These are phyloP conservation scores for Fusarium sp. DNA, from an alignment of 2,329 filamentous ascomycete genomes.

Conservation along the genomic window DNA sequence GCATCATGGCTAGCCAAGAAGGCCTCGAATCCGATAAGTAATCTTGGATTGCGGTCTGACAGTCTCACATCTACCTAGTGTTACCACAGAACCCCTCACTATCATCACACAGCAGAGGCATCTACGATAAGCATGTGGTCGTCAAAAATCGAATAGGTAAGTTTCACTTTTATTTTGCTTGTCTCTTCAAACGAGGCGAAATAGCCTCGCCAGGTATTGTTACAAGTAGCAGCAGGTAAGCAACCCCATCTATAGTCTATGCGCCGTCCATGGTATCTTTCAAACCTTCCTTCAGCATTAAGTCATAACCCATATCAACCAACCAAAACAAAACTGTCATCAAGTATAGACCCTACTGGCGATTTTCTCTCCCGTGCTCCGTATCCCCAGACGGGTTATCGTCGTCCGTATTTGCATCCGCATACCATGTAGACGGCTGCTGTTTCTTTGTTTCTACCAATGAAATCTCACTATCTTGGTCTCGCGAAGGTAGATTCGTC, in stretches of 20 bases:
- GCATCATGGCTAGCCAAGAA: neutral
- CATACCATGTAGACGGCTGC: slow-evolving; percentile 17
- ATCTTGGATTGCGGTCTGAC: neutral
- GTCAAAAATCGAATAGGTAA: neutral
- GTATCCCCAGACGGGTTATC: neutral
- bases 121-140: too few species aligned
- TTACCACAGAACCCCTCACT: neutral
- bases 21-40: neutral
- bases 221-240: neutral
- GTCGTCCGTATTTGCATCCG: neutral
- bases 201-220: neutral
- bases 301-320: neutral
- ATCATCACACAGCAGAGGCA: neutral
- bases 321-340: neutral
- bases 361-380: neutral
- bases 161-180: neutral
- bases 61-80: neutral
- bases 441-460: slow-evolving; percentile 23
- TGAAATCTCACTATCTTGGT: slow-evolving; percentile 38
- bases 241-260: neutral
- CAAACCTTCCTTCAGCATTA: neutral
- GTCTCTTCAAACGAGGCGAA: neutral
- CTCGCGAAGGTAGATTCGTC: slow-evolving; percentile 2
- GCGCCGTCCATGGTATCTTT: neutral
- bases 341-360: neutral